Conservation (phyloP, 2,329 filamentous ascomycete species). For the Ambrosiella beaveri region DNA sequence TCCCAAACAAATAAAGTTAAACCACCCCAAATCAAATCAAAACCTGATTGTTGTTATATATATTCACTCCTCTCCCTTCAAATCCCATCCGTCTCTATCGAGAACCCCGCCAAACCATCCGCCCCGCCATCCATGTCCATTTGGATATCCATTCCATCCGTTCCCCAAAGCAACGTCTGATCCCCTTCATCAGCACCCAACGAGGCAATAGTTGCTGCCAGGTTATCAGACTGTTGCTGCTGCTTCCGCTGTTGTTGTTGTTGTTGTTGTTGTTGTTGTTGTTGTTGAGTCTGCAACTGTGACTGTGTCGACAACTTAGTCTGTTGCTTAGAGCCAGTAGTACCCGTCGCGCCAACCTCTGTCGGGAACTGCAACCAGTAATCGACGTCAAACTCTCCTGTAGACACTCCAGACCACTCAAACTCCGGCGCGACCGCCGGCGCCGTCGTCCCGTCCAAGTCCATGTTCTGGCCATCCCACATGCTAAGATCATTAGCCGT, state of each 20-base stretch:
- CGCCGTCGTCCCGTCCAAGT: slow-evolving; percentile 17
- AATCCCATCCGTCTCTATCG: no score
- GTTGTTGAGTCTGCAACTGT: no score
- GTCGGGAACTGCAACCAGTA: slow-evolving; percentile 42
- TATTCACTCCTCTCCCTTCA: no score
- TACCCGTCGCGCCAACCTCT: slow-evolving; percentile 26
- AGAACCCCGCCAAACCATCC: slow-evolving; percentile 15
- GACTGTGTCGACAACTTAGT: no score
- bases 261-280: no score
- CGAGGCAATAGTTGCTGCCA: neutral
- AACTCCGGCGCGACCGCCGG: slow-evolving; percentile 24
- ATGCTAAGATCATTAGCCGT: slow-evolving; percentile 27
- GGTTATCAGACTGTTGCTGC: neutral
- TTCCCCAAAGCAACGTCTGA: slow-evolving; percentile 9
- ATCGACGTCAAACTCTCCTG: slow-evolving; percentile 38
- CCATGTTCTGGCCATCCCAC: slow-evolving; percentile 26
- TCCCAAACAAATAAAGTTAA: no score
- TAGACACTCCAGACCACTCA: slow-evolving; percentile 36
- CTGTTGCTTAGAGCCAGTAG: slow-evolving; percentile 10
- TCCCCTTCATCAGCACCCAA: neutral
- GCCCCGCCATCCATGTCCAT: neutral
- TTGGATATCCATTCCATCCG: slow-evolving; percentile 5
- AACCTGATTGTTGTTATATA: no score
- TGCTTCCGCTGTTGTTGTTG: neutral
- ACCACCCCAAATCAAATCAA: no score